Base-by-base conservation (phyloP, 176 grass and related monocot genomes). In the Carex pumila region DNA sequence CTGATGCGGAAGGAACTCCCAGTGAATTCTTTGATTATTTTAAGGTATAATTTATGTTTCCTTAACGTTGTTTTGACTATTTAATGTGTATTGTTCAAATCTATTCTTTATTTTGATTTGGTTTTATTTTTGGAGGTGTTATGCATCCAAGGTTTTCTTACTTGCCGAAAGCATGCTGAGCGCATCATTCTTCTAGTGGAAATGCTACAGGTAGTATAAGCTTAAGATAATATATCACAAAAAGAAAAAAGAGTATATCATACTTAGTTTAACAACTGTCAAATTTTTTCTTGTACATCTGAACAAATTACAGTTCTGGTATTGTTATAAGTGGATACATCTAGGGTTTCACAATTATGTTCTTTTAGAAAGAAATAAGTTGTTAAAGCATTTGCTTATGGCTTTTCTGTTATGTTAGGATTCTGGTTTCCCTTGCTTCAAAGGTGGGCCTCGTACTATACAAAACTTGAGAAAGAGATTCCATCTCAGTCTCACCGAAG, bases 91-190 rank as follows among this genome's bases (percentile, higher is more conserved):
- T 58, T 61, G 58, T 71, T 76, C 15, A 82, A 49, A 31, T 55
- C 90, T 59, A 36, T 69, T 32, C 53, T 30, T 30, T 18, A 32
- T 89, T 85, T 43, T 14, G 77, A 25, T 69, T 66, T 59, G 61
- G 59, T 86, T 86, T 32, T 43, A 11, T 71, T 86, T 87, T 6
- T 74, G 74, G 61, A 99, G 97, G 91, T 99, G 47, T 85, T 99
- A 80, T 99, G 97, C 85, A 96, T 99, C 85, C 97, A 99, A 96
- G 93, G 97, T 56, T 99, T 99, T 87, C 91, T 99, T 67, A 99
- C 97, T 81, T 96, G 93, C 67, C 91, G 93, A 17, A 99, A 99
- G 88, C 97, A 99, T 62, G 97, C 91, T 79, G 93, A 96, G 84
- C 97, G 93, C 54, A 85, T 99, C 85, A 99, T 99, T 90, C 93